These are phyloP conservation scores for Circinella minor DNA, from an alignment of 371 early-diverging fungal species.

Conservation along the genomic window DNA sequence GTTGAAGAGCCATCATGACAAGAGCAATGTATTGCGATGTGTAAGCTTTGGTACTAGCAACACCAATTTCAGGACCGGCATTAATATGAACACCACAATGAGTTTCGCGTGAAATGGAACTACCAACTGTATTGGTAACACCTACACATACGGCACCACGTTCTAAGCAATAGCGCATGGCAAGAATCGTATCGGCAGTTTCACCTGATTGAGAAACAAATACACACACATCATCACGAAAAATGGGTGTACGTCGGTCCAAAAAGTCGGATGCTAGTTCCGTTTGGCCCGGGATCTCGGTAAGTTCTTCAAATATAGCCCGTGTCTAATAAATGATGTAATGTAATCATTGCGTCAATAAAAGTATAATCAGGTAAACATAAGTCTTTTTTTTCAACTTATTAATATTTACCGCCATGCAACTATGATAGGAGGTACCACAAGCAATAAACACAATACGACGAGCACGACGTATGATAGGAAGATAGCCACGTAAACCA, in stretches of 20 bases:
- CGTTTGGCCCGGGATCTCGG: constrained; percentile 90
- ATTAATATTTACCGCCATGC: constrained; percentile 72
- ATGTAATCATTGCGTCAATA: neutral
- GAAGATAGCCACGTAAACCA: constrained; percentile 89
- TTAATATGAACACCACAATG: constrained; percentile 99
- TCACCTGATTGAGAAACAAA: constrained; percentile 99
- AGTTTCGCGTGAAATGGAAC: constrained; percentile 95
- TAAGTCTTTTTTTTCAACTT: neutral
- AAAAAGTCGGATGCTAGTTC: constrained; percentile 97
- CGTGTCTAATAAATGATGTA: constrained; percentile 66
- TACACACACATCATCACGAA: constrained; percentile 97
- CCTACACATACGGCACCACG: constrained; percentile 97
- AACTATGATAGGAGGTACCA: constrained; percentile 97
- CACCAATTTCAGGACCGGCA: constrained; percentile 99
- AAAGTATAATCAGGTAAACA: too few species aligned
- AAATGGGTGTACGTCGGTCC: constrained; percentile 93
- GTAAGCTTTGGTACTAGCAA: constrained; percentile 99
- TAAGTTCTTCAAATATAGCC: constrained; percentile 96
- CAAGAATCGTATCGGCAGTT: constrained; percentile 97
- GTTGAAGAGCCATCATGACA: constrained; percentile 95
- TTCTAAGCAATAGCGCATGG: constrained; percentile 95
- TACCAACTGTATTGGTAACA: constrained; percentile 97
- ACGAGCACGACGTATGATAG: constrained; percentile 91
- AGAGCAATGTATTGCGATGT: constrained; percentile 97
- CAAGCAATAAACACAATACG: constrained; percentile 97